Percentiles rank a stretch among this genome's conserved stretches.
These are phyloP conservation scores for Delitschia confertaspora DNA, from an alignment of 495 filamentous ascomycete species.

Conservation along the genomic window DNA sequence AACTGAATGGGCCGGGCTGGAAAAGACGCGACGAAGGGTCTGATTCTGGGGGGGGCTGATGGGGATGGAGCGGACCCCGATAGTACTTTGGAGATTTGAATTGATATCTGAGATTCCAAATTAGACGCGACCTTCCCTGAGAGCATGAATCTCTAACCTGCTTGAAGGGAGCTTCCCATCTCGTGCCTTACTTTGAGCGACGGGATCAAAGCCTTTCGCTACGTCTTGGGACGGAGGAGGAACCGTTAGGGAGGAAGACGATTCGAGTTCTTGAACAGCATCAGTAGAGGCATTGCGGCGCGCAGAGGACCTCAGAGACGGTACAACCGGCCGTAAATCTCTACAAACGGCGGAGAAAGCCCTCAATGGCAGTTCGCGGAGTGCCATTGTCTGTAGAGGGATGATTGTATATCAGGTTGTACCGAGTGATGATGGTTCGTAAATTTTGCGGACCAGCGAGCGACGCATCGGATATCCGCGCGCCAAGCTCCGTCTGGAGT, in stretches of 20 bases:
- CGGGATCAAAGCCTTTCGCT: constrained; percentile 48
- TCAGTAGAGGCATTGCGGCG: constrained; percentile 29
- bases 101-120: constrained; percentile 58
- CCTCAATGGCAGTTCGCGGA: constrained; percentile 22
- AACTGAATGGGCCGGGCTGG: constrained; percentile 85
- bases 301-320: constrained; percentile 4
- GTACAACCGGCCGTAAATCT: constrained; percentile 9
- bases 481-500: no score
- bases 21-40: constrained; percentile 81
- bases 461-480: no score
- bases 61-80: constrained; percentile 85
- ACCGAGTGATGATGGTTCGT: no score
- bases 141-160: constrained; percentile 45
- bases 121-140: constrained; percentile 1
- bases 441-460: no score
- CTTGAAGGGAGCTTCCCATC: constrained; percentile 51
- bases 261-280: constrained; percentile 27
- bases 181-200: constrained; percentile 40
- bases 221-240: constrained; percentile 32
- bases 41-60: constrained; percentile 73
- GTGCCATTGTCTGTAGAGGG: constrained; percentile 16
- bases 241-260: constrained; percentile 35
- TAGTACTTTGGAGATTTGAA: constrained; percentile 88
- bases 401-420: neutral
- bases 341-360: constrained; percentile 7